Base-by-base conservation (phyloP, 768 basidiomycete species). In the Tephrocybe sp. region DNA sequence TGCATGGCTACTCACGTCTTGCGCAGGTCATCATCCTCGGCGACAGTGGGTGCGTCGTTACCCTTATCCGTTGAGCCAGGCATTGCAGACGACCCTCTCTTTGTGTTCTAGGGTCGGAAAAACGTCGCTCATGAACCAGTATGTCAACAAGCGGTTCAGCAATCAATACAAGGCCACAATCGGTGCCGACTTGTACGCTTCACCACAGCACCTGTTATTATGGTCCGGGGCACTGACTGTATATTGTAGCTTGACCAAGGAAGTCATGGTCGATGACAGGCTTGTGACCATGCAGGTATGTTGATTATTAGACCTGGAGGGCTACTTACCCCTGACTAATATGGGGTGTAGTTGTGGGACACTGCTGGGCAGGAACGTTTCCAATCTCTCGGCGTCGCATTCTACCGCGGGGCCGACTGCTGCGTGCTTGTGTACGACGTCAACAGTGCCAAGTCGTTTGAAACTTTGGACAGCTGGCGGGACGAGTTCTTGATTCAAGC, bases 121-220 rank as follows among this genome's bases (percentile, higher is more conserved):
- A 88, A 98, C 97, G 36, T 98, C 96, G 24, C 88, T 99, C 63
- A 99, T 99, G 97, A 98, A 98, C 77, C 97, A 99, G 74, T 98
- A 97, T 76, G 97, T 99, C 58, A 98, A 98, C 84, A 98, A 98
- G 73, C 89, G 97, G 56, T 99, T 98, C 73, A 93, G 90, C 70
- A 97, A 95, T 74, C 96, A 98, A 75, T 99, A 99, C 83, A 98
- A 98, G 76, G 97, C 97, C 15, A 98, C 97, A 56, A 96, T 96
- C 66, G 93, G 93, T 53, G 93, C 93, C 53, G 93, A 95, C 81
- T 95, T 95, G 91, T 93, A 73, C 54, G 90, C 79, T 58, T 44
- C 43, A 40, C 46, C 43, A 51, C 58, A 38, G 48, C 42, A 40
- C 54, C 51, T 46, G 49, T 32, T 41, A 15, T 47, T 32, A 44